Evolutionary conservation across 345 rosid genomes (phyloP), one percentile per base, ranked within the genome.

Genomic region (Pelargonium nanum): DNA sequence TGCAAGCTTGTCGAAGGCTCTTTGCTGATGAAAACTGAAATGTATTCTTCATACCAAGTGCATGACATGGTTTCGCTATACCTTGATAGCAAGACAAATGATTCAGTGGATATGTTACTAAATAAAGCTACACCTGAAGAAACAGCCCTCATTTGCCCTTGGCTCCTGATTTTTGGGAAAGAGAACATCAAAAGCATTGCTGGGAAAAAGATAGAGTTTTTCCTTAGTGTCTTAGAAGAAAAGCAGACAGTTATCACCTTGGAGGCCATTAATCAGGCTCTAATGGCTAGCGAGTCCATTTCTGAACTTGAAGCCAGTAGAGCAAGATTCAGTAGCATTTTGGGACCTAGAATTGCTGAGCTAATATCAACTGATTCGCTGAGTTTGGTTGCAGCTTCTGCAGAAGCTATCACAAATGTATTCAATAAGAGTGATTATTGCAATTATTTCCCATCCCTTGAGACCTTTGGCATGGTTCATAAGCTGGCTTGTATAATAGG

Each of bases 1-100:
- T 54, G 74, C 68, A 69, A 74, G 52, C 77, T 74, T 52, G 77
- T 74, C 20, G 77, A 69, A 65, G 74, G 77, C 1, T 74, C 77
- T 45, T 62, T 69, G 70, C 66, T 74, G 59, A 74, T 65, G 54
- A 69, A 74, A 65, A 58, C 54, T 23, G 73, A 74, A 50, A 65
- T 59, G 6, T 73, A 65, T 64, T 65, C 77, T 51, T 45, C 68
- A 15, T 69, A 69, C 65, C 63, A 44, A 21, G 68, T 65, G 53
- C 77, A 73, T 58, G 71, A 74, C 62, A 74, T 74, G 77, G 70
- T 74, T 65, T 69, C 70, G 10, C 59, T 69, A 65, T 73, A 61
- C 64, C 77, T 73, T 58, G 71, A 74, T 54, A 55, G 68, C 65
- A 74, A 74, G 77, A 65, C 32, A 57, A 58, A 23, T 1, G 65